These are phyloP conservation scores for Xylaria arbuscula DNA, from an alignment of 2,329 filamentous ascomycete species.

Conservation along the genomic window DNA sequence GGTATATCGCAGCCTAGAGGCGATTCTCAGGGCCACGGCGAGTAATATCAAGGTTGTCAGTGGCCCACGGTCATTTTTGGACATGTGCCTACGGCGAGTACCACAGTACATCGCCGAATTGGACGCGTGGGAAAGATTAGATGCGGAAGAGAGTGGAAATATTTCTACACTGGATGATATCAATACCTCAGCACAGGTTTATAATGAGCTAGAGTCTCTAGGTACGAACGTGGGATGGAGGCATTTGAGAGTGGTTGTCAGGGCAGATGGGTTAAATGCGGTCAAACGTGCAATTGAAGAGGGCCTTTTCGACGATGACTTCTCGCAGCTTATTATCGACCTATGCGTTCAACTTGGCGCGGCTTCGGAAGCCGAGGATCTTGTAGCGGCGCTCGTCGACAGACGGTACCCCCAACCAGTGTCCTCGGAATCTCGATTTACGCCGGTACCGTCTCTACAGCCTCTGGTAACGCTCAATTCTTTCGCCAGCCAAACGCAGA, in stretches of 20 bases:
- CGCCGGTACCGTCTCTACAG: slow-evolving; percentile 44
- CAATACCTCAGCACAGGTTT: slow-evolving; percentile 58
- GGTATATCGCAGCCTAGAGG: slow-evolving; percentile 58
- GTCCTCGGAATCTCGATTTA: slow-evolving; percentile 49
- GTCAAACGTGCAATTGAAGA: slow-evolving; percentile 56
- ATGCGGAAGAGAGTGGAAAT: slow-evolving; percentile 54
- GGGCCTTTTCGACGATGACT: slow-evolving; percentile 55
- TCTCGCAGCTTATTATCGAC: slow-evolving; percentile 55
- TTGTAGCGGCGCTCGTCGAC: slow-evolving; percentile 53
- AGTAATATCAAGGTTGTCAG: slow-evolving; percentile 24
- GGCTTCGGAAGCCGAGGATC: slow-evolving; percentile 54
- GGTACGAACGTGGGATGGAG: slow-evolving; percentile 59
- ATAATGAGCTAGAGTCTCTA: slow-evolving; percentile 60
- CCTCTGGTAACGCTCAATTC: slow-evolving; percentile 52
- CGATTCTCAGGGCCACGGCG: slow-evolving; percentile 57
- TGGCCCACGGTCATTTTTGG: slow-evolving; percentile 57
- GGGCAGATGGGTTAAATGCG: slow-evolving; percentile 59
- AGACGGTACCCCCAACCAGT: slow-evolving; percentile 53
- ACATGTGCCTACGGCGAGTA: slow-evolving; percentile 61
- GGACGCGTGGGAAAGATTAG: slow-evolving; percentile 55
- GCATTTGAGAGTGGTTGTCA: slow-evolving; percentile 58
- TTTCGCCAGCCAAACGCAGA: slow-evolving; percentile 50
- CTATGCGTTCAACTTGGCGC: slow-evolving; percentile 55
- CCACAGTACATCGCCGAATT: slow-evolving; percentile 60
- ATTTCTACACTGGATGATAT: slow-evolving; percentile 51